Evolutionary conservation across 352 stramenopile genomes (phyloP).

Genomic region (Phytopythium cucurbitacearum): DNA sequence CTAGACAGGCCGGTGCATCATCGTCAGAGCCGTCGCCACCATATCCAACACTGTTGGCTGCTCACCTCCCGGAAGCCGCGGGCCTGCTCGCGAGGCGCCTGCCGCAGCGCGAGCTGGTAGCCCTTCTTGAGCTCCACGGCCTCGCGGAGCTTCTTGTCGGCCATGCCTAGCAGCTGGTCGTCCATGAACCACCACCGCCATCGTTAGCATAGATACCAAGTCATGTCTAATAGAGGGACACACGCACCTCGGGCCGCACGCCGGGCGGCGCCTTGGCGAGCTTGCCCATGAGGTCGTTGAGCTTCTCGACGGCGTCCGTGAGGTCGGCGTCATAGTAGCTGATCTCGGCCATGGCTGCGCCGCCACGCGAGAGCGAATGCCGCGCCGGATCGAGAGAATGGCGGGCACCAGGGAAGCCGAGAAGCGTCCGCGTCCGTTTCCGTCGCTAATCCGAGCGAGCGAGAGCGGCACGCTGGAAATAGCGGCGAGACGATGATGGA

Average conservation of each 20-base stretch:
- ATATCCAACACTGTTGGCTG: too few relatives aligned
- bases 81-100: slow-evolving; percentile 68
- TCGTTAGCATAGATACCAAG: too few relatives aligned
- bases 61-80: slow-evolving; percentile 65
- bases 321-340: slow-evolving; percentile 87
- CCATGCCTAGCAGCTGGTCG: slow-evolving; percentile 60
- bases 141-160: slow-evolving; percentile 82
- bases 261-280: slow-evolving; percentile 68
- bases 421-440: neutral
- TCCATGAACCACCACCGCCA: neutral
- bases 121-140: slow-evolving; percentile 84
- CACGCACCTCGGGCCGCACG: slow-evolving; percentile 57
- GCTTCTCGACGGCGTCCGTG: slow-evolving; percentile 74
- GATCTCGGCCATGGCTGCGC: slow-evolving; percentile 67
- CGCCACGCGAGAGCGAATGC: too few relatives aligned
- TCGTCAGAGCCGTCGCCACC: neutral
- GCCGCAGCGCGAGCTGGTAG: slow-evolving; percentile 74
- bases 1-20: slow-evolving; percentile 15
- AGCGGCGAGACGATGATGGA: too few relatives aligned
- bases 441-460: neutral
- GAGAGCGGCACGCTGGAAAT: too few relatives aligned
- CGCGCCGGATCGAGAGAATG: too few relatives aligned
- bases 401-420: too few relatives aligned
- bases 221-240: too few relatives aligned
- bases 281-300: slow-evolving; percentile 86